These are phyloP conservation scores for Mycena albidolilacea DNA, from an alignment of 768 basidiomycete genomes.

Conservation along the genomic window DNA sequence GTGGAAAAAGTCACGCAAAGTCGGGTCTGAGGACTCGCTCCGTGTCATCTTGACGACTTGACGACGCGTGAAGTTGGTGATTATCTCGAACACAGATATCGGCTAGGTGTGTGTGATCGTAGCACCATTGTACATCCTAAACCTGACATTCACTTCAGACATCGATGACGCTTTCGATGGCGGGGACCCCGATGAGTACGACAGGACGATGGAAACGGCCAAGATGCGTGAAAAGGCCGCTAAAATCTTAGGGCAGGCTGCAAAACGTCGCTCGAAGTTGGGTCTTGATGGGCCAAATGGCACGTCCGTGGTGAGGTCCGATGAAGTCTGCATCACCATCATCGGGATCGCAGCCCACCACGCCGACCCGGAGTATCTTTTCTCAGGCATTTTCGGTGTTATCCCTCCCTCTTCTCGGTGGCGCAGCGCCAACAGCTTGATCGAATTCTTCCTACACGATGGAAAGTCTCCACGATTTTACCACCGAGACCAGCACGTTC, in stretches of 20 bases:
- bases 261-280: background rate
- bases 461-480: constrained; percentile 1
- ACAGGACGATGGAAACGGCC: constrained; percentile 1
- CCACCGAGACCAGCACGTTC: constrained; percentile 21
- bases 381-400: constrained; percentile 24
- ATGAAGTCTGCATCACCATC: constrained; percentile 23
- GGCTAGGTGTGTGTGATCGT: background rate
- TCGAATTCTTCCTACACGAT: constrained; percentile 13
- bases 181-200: constrained; percentile 3
- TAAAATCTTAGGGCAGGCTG: background rate
- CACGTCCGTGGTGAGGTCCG: constrained; percentile 1
- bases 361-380: background rate
- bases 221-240: constrained; percentile 21
- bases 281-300: background rate
- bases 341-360: background rate
- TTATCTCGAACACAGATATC: constrained; percentile 15
- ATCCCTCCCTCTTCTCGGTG: constrained; percentile 9
- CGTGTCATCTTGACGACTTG: constrained; percentile 23
- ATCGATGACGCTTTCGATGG: constrained; percentile 17
- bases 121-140: background rate
- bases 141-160: background rate
- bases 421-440: background rate
- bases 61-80: constrained; percentile 8
- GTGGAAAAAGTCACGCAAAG: constrained; percentile 24
- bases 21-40: constrained; percentile 4